Evolutionary conservation across 108 stramenopile genomes (phyloP).

Genomic region (Chaetoceros tenuissimus): DNA sequence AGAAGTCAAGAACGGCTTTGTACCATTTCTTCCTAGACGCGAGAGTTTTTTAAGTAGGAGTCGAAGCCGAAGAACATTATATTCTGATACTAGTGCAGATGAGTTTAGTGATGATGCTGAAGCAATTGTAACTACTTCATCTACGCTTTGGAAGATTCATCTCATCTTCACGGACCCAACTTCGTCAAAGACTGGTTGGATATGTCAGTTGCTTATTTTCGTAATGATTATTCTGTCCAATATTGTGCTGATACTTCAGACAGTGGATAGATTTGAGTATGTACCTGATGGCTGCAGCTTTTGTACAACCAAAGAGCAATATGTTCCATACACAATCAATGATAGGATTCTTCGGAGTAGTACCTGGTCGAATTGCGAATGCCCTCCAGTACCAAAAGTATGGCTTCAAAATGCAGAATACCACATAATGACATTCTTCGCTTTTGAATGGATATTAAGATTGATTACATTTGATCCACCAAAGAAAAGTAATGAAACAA

Average conservation of each 20-base stretch:
- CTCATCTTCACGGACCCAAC: no score
- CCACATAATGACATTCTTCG: conserved; percentile 39
- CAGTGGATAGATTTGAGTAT: conserved; percentile 43
- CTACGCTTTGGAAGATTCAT: no score
- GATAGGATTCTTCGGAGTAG: conserved; percentile 11
- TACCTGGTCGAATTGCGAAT: conserved; percentile 22
- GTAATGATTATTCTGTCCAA: conserved; percentile 36
- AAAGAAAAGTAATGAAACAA: not conserved
- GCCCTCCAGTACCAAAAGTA: conserved; percentile 41
- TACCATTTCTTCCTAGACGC: no score
- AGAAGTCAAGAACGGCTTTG: no score
- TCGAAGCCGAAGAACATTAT: no score
- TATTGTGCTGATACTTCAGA: conserved; percentile 59
- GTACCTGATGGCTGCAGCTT: conserved; percentile 35
- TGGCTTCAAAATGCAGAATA: conserved; percentile 14
- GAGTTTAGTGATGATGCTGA: no score
- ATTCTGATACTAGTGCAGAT: no score
- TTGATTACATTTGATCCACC: conserved; percentile 26
- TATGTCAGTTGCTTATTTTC: no score
- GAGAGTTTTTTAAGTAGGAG: no score
- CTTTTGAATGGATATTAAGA: conserved; percentile 51
- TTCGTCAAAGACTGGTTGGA: no score
- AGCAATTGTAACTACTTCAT: no score
- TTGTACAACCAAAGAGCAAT: conserved; percentile 42
- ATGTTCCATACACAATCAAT: conserved; percentile 1